Base-by-base conservation (phyloP, 208 protist species). In the Leishmania aethiopica region DNA sequence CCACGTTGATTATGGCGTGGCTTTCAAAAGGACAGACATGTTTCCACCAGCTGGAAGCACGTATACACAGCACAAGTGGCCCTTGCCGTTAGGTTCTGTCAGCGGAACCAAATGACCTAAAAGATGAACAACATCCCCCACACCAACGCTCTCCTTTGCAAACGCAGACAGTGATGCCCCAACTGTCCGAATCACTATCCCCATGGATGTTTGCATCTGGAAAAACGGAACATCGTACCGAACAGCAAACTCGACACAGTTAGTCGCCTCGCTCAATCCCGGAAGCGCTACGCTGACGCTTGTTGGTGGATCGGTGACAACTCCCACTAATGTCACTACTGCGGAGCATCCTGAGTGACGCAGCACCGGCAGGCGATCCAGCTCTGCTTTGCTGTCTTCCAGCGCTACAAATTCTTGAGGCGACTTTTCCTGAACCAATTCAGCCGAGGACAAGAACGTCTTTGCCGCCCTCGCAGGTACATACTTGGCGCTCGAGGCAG, bases 71-170 rank as follows among this genome's bases (percentile, higher is more conserved):
- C 87, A 80, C 28, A 75, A 47, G 57, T 57, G 49, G 32, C 51
- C 55, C 6, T 45, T 42, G 10, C 78, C 32, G 42, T 40, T 55
- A 0, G 66, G 66, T 59, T 62, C 62, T 59, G 17, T 47, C 32
- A 83, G 32, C 19, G 92, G 92, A 17, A 90, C 74, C n/a, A 97
- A 62, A 69, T 96, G 92, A 19, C 95, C 95, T 55, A 96, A 85
- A 72, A 96, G 88, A 81, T 97, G 95, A 28, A 97, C 91, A 66
- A 95, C 73, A 87, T 96, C 95, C 5, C 92, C 95, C 10, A 87
- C 82, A 17, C 57, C n/a, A 7, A 97, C 77, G 55, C 91, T 74
- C 45, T 88, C 73, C 4, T 59, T 53, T 1, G 90, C 89, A 85
- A 96, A 97, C 0, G 82, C 80, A 22, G 80, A 73, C 42, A 97